Conservation (phyloP, 805 yeast species). For the Pichia occidentalis region DNA sequence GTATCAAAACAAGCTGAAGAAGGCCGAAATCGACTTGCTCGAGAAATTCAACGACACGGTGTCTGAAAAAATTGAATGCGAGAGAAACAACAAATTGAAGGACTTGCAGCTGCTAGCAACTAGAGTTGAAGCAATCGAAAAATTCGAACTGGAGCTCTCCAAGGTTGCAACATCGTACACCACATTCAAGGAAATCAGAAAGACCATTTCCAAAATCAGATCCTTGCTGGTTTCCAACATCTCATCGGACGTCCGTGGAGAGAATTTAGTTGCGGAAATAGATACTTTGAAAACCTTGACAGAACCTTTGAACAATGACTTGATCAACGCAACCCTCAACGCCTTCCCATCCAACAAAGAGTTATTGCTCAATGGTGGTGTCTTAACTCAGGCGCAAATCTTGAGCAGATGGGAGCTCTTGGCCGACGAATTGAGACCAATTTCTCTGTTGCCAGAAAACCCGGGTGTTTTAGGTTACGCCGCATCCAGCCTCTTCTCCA, state of each 20-base stretch:
- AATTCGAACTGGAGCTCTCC: conserved; percentile 40
- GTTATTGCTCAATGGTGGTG: conserved; percentile 41
- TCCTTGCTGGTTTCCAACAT: conserved; percentile 32
- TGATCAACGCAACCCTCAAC: conserved; percentile 35
- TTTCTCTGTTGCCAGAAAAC: conserved; percentile 85
- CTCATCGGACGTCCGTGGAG: conserved; percentile 36
- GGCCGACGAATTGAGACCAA: conserved; percentile 80
- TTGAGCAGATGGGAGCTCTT: conserved; percentile 73
- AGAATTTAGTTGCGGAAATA: conserved; percentile 40
- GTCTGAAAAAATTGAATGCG: conserved; percentile 53
- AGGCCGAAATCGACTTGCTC: conserved; percentile 63
- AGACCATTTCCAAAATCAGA: conserved; percentile 38
- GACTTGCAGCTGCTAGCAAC: conserved; percentile 54
- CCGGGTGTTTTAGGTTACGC: conserved; percentile 94
- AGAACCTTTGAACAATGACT: conserved; percentile 30
- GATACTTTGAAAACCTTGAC: conserved; percentile 33
- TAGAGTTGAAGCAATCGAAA: conserved; percentile 50
- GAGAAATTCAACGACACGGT: conserved; percentile 57
- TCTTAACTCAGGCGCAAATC: conserved; percentile 72
- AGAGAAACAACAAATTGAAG: conserved; percentile 74
- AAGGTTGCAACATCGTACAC: conserved; percentile 35
- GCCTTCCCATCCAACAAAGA: conserved; percentile 39
- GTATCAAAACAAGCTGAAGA: conserved; percentile 65
- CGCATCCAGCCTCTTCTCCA: conserved; percentile 70
- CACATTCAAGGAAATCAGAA: conserved; percentile 37